Percentiles rank a stretch among this genome's conserved stretches.
Conservation (phyloP, 2,329 filamentous ascomycete species). For the Diaporthe helianthi region DNA sequence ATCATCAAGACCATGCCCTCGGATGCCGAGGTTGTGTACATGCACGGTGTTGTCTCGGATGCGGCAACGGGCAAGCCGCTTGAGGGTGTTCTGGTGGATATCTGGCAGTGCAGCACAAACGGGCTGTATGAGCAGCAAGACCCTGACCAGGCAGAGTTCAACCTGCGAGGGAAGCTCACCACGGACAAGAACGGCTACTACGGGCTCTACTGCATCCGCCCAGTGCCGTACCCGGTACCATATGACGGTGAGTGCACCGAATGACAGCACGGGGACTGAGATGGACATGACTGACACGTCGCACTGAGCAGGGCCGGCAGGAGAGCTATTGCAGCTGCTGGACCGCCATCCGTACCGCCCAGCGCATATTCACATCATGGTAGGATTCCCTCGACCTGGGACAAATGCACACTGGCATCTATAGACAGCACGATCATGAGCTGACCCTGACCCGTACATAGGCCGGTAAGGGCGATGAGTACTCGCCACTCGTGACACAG, state of each 20-base stretch:
- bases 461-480: constrained; percentile 36
- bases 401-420: too few species aligned
- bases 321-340: constrained; percentile 57
- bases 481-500: constrained; percentile 60
- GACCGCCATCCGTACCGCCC: constrained; percentile 64
- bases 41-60: constrained; percentile 67
- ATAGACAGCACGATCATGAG: background rate
- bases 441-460: constrained; percentile 29
- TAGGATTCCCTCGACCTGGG: constrained; percentile 41
- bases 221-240: constrained; percentile 52
- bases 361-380: constrained; percentile 67
- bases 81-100: constrained; percentile 70
- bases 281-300: constrained; percentile 37
- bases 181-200: constrained; percentile 69
- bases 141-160: constrained; percentile 66
- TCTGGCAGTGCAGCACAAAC: constrained; percentile 84
- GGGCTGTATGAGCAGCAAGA: constrained; percentile 72
- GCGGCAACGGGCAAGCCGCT: constrained; percentile 70
- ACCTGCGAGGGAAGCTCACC: constrained; percentile 70
- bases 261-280: background rate
- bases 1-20: constrained; percentile 64
- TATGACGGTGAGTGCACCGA: constrained; percentile 31
- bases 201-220: constrained; percentile 61
- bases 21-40: constrained; percentile 61
- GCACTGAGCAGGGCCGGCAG: constrained; percentile 61